Base-by-base conservation (phyloP, 352 stramenopile genomes). In the Aphanomyces invadans region DNA sequence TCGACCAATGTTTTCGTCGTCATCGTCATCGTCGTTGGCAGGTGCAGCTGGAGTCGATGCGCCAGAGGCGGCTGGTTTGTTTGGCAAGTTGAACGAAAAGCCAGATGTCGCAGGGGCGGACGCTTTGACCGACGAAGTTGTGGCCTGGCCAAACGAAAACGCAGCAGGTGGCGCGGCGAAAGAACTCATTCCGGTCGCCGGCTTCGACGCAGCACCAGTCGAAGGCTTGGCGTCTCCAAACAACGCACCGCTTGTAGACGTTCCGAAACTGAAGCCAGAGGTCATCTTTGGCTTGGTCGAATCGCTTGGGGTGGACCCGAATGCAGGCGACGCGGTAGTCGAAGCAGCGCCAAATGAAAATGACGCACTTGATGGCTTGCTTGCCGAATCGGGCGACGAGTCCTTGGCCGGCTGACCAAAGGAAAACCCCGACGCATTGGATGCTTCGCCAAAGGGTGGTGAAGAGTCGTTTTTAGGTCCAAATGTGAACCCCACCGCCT, bases 1-100 rank as follows among this genome's bases (percentile, higher is more conserved):
- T 3, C 80, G 86, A 53, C 86, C 86, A 56, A 95, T 72, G 46
- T 78, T 89, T 62, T 92, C 86, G 9, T 94, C 83, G 25, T 91
- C 81, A 51, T 91, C 82, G 23, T 90, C 81, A 1, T 73, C 71
- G 3, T 55, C 70, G 59, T 44, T 60, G 33, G 62, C 53, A 28
- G 65, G 46, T 21, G 62, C 48, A 39, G 7, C 59, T 2, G 68
- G 60, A 32, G 71, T 65, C 2, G 69, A 31, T 0, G 73, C 64
- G 32, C 73, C 56, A 44, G 68, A 56, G 7, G 74, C 54, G 44
- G 56, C 29, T n/a, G 68, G 55, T 2, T 42, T 17, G 1, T 57
- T 48, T 17, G 59, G 38, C 21, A 65, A 38, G 28, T 54, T 62
- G 48, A 76, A 71, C 23, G 65, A 68, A 62, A 68, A 69, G 21